These are phyloP conservation scores for Rhododendron henanense DNA, from an alignment of 148 eudicot species.

Conservation along the genomic window DNA sequence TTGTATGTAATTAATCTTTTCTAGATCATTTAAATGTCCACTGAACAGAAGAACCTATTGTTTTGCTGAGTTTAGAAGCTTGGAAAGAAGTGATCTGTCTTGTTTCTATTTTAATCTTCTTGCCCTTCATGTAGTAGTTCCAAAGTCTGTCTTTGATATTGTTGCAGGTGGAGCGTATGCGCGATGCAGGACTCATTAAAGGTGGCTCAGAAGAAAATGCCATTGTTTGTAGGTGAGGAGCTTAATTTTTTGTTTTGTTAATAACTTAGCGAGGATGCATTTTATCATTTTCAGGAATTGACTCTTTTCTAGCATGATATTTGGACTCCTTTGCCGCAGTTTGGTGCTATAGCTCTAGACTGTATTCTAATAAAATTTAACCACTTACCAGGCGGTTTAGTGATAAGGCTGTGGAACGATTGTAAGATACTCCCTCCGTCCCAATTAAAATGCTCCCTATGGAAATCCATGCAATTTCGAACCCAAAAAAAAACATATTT, in stretches of 20 bases:
- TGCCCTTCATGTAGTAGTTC: background rate
- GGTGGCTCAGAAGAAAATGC: constrained; percentile 93
- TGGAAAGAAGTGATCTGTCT: background rate
- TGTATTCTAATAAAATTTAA: background rate
- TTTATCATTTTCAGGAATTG: background rate
- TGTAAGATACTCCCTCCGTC: background rate
- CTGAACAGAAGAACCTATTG: background rate
- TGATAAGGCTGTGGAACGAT: background rate
- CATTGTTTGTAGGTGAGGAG: constrained; percentile 71
- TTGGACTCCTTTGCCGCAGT: background rate
- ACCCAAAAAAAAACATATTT: no score
- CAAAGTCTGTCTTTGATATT: constrained; percentile 4
- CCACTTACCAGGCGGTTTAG: background rate
- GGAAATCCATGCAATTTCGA: no score
- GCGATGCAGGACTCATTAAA: constrained; percentile 66
- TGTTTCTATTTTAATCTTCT: background rate
- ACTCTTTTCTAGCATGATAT: background rate
- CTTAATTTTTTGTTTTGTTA: background rate
- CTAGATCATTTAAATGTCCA: background rate
- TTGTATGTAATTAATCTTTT: background rate
- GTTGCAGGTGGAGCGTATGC: constrained; percentile 78
- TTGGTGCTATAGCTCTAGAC: background rate
- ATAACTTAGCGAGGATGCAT: background rate
- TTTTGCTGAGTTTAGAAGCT: background rate
- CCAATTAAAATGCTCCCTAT: no score